Conservation (phyloP, 139 green algal genomes). For the Pycnococcus provasolii region DNA sequence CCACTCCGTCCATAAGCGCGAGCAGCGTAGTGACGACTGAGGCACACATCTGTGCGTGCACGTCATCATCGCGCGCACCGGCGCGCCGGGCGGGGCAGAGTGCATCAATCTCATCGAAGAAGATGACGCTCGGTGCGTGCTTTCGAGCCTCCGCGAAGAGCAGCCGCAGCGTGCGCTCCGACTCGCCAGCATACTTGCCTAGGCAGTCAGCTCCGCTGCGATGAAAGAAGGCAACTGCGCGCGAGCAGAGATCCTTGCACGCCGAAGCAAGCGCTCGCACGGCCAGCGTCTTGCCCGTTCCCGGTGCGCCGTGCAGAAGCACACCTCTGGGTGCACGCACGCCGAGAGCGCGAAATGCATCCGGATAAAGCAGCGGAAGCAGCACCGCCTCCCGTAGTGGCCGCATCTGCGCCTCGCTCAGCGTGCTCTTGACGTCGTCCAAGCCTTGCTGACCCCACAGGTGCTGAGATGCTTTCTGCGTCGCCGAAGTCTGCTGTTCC, state of each 20-base stretch:
- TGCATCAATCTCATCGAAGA: slow-evolving; percentile 82
- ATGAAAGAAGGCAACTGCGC: slow-evolving; percentile 59
- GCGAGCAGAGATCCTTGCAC: not conserved
- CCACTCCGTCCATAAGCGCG: slow-evolving; percentile 68
- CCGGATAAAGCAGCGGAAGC: slow-evolving; percentile 70
- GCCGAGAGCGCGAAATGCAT: slow-evolving; percentile 49
- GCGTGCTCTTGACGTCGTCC: too few relatives aligned
- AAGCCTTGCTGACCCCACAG: too few relatives aligned
- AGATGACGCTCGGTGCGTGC: slow-evolving; percentile 64
- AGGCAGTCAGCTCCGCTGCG: slow-evolving; percentile 77
- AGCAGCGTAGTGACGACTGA: slow-evolving; percentile 79
- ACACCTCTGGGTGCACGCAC: slow-evolving; percentile 49
- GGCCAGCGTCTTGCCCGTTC: slow-evolving; percentile 29
- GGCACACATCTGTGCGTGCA: slow-evolving; percentile 60
- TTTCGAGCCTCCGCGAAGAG: slow-evolving; percentile 42
- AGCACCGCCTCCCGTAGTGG: slow-evolving; percentile 54
- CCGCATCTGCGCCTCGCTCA: too few relatives aligned
- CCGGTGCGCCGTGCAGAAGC: slow-evolving; percentile 35
- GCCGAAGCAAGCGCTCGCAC: slow-evolving; percentile 26
- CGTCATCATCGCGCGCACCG: not conserved
- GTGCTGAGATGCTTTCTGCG: too few relatives aligned
- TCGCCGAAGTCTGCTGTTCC: too few relatives aligned
- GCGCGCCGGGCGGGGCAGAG: slow-evolving; percentile 42
- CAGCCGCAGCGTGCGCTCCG: slow-evolving; percentile 65
- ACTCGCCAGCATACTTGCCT: slow-evolving; percentile 75